Base-by-base conservation (phyloP, 164 flowering plant species). In the Macadamia integrifolia region DNA sequence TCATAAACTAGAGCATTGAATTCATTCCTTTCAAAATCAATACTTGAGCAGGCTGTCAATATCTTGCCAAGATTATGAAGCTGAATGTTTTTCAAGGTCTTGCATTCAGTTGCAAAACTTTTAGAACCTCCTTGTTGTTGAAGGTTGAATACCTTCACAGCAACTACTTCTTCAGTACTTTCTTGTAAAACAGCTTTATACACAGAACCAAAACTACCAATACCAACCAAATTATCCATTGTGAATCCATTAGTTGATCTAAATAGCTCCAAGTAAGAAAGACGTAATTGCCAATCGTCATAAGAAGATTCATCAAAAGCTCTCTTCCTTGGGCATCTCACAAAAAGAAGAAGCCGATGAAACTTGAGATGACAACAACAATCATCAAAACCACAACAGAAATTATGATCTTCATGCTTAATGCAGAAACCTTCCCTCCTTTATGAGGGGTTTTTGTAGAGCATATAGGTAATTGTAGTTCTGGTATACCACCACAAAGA, bases 401-500 rank as follows among this genome's bases (percentile, higher is more conserved):
- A 23, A 23, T 23, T 23, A 23, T 23, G 23, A 23, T 23, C 23
- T 23, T 23, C 23, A 23, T 23, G 23, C 13, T 62, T 11, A 1
- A 62, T 43, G 17, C 7, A 29, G 48, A 43, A 43, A 9, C 8
- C 23, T 49, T 66, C 29, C 61, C 32, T 6, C 7, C 28, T 31
- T 35, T 17, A 29, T 35, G n/a, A 1, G 60, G 5, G 8, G 28
- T 31, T n/a, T 28, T 46, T 5, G 9, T 49, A 6, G 57, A 30
- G 75, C 84, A 80, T 52, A 44, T 3, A 3, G 72, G 74, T 23
- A 77, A 43, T 6, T 53, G 58, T 9, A 75, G 40, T 58, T 70
- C 50, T 15, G 60, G 62, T 1, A 62, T 10, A 2, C 75, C 78
- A n/a, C 77, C 77, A 55, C 80, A 81, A 17, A 81, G 78, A 77